These are phyloP conservation scores for Hygrocybe punicea DNA, from an alignment of 768 basidiomycete genomes.

Conservation along the genomic window DNA sequence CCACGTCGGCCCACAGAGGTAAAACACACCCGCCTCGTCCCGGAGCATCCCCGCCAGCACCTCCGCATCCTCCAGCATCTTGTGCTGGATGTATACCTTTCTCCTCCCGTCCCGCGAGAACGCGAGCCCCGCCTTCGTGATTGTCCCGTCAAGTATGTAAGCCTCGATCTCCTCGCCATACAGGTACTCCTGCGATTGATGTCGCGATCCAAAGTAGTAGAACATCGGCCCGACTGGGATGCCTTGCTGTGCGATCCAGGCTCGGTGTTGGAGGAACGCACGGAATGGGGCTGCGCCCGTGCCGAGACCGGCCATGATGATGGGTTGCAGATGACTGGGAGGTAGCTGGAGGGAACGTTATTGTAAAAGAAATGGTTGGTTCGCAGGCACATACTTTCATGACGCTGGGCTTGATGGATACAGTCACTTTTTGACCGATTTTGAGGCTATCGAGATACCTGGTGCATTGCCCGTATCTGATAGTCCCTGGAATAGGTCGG, in stretches of 20 bases:
- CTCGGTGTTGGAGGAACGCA: conserved; percentile 96
- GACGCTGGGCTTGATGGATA: conserved; percentile 97
- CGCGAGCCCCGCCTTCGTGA: conserved; percentile 88
- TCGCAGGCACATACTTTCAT: conserved; percentile 73
- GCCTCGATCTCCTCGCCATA: conserved; percentile 97
- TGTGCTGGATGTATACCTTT: conserved; percentile 99
- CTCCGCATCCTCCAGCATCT: conserved; percentile 89
- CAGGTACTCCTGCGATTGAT: conserved; percentile 92
- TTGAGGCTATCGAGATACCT: conserved; percentile 84
- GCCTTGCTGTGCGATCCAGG: conserved; percentile 71
- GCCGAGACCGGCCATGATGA: conserved; percentile 98
- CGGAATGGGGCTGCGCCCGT: conserved; percentile 99
- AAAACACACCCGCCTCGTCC: conserved; percentile 78
- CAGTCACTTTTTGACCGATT: conserved; percentile 89
- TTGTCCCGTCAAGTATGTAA: conserved; percentile 78
- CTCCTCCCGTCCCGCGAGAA: conserved; percentile 91
- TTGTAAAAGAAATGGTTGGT: not conserved
- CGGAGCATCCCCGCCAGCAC: conserved; percentile 71
- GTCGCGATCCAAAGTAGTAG: conserved; percentile 98
- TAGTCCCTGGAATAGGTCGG: conserved; percentile 53
- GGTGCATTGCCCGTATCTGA: conserved; percentile 91
- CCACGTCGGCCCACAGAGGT: conserved; percentile 98
- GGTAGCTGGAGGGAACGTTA: conserved; percentile 56
- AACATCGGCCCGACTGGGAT: conserved; percentile 85
- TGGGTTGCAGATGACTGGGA: conserved; percentile 75